Evolutionary conservation across 768 basidiomycete species (phyloP), one percentile per base, ranked within the genome.

Genomic region (Gymnopilus junonius): DNA sequence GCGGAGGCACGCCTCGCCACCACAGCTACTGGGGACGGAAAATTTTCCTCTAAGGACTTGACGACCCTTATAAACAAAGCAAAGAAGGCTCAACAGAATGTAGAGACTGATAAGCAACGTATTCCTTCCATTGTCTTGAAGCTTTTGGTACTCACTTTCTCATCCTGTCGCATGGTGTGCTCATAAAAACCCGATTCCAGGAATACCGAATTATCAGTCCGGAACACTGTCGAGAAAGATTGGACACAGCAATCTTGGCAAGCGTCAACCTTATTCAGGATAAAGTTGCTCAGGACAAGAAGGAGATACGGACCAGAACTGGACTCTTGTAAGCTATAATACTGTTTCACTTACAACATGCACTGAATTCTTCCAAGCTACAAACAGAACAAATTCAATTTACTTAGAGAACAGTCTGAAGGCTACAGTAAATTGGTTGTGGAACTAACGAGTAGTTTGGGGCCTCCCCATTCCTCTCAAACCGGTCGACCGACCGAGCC

Each of bases 301-400:
- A 91, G 73, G 92, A 93, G 71, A 87, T 94, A 42, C 82, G 92
- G 67, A 90, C 87, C 29, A 82, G 93, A 61, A 95, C 93, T 2
- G 89, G 87, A 15, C 79, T 94, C 55, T 93, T 93, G 93, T 94
- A 74, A 76, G 93, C 84, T 61, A 8, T 46, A 50, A 34, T 37
- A 37, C 21, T 27, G 8, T 51, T 14, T 32, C n/a, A 3, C 31
- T 8, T 50, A 37, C 56, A 61, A 55, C 39, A 61, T 23, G 45
- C 64, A 53, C 55, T 57, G 48, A 23, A 21, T 23, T 21, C 25
- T 12, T 59, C 27, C 55, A 71, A 96, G 94, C 74, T 97, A 95
- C 80, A 95, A 95, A 75, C 97, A 99, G 76, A 95, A 95, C 79
- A 99, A 99, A 77, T 97, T 96, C 82, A 99, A 99, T 73, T 85